These are phyloP conservation scores for Cardamine chenopodiifolia DNA, from an alignment of 345 rosid genomes.

Conservation along the genomic window DNA sequence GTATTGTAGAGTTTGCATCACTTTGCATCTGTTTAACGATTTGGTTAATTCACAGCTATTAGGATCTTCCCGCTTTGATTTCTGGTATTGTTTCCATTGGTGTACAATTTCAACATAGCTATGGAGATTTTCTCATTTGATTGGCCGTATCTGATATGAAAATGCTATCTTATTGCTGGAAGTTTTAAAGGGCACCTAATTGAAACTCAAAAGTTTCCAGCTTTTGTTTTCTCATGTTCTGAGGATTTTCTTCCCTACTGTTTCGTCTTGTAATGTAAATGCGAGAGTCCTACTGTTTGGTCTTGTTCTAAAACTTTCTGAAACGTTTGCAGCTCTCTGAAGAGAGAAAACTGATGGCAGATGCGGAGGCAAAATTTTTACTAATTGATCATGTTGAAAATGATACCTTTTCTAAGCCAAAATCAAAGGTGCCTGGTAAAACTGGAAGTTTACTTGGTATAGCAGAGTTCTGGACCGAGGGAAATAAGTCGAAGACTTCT, in stretches of 20 bases:
- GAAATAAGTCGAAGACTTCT: slow-evolving; percentile 12
- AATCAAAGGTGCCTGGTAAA: slow-evolving; percentile 27
- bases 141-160: not conserved
- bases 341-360: slow-evolving; percentile 36
- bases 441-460: slow-evolving; percentile 40
- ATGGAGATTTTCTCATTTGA: not conserved
- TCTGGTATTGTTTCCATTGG: not conserved
- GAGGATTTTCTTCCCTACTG: not conserved
- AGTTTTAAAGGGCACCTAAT: not conserved
- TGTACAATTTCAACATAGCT: not conserved
- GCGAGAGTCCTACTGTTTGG: not conserved
- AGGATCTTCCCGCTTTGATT: not conserved
- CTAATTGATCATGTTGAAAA: slow-evolving; percentile 12
- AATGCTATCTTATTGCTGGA: slow-evolving; percentile 5
- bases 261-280: not conserved
- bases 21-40: not conserved
- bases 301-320: not conserved
- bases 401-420: slow-evolving; percentile 15
- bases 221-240: slow-evolving; percentile 15
- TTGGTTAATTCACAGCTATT: slow-evolving; percentile 1
- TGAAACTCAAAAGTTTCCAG: not conserved
- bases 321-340: slow-evolving; percentile 38
- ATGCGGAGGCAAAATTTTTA: slow-evolving; percentile 34
- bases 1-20: not conserved
- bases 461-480: slow-evolving; percentile 39